Evolutionary conservation across 2,329 filamentous ascomycete genomes (phyloP).

Genomic region (Clonostachys solani): DNA sequence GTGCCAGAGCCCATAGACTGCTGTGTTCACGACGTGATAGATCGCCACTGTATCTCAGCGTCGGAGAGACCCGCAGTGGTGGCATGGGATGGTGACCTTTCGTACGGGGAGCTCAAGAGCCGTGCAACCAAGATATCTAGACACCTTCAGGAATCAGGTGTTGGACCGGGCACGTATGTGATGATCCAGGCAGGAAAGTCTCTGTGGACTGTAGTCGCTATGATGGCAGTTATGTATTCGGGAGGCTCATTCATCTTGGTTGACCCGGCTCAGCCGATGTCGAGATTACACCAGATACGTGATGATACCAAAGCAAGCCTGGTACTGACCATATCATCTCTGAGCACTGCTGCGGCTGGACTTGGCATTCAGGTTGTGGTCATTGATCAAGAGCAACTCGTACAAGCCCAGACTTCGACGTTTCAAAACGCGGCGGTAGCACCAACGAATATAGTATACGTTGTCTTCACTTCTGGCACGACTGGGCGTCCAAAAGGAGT

Average conservation of each 20-base stretch:
- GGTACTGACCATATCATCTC: too few species aligned
- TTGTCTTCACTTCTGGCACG: conserved; percentile 21
- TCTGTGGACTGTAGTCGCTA: neutral
- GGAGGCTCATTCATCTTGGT: neutral
- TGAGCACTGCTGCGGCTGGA: neutral
- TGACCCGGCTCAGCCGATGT: neutral
- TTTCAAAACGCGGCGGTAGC: neutral
- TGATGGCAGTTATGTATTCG: neutral
- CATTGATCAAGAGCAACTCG: neutral
- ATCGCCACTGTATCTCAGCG: neutral
- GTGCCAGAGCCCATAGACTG: neutral
- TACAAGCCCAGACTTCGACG: neutral
- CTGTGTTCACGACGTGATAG: neutral
- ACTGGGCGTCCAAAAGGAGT: conserved; percentile 32
- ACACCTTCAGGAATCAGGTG: neutral
- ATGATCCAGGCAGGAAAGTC: neutral
- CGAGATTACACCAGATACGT: neutral
- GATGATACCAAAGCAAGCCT: neutral
- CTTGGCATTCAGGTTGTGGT: too few species aligned
- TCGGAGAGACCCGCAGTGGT: neutral
- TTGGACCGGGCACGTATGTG: neutral
- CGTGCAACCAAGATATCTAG: neutral
- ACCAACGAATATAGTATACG: conserved; percentile 14
- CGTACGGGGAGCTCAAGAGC: neutral
- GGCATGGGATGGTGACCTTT: neutral